Conservation (phyloP, 2,329 filamentous ascomycete species). For the Sarocladiaceae sp. region DNA sequence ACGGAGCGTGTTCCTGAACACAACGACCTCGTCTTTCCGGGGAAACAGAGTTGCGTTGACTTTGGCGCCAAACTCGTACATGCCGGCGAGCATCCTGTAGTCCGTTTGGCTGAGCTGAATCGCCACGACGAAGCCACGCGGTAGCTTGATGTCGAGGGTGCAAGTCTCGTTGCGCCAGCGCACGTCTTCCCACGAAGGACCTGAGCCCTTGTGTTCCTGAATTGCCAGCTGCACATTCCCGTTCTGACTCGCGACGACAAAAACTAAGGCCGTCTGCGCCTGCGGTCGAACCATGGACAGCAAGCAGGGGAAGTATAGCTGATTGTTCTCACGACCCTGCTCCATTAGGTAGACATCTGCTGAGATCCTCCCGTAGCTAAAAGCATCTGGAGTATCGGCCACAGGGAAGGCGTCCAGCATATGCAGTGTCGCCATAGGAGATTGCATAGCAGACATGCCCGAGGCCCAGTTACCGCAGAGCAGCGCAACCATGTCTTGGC, state of each 20-base stretch:
- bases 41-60: slow-evolving; percentile 66
- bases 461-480: slow-evolving; percentile 56
- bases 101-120: slow-evolving; percentile 70
- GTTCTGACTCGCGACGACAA: slow-evolving; percentile 73
- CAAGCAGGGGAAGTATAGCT: slow-evolving; percentile 65
- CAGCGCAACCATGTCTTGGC: slow-evolving; percentile 63
- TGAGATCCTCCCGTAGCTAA: slow-evolving; percentile 73
- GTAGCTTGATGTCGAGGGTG: slow-evolving; percentile 62
- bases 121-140: slow-evolving; percentile 67
- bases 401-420: slow-evolving; percentile 67
- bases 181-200: slow-evolving; percentile 75
- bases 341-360: slow-evolving; percentile 72
- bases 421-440: slow-evolving; percentile 39
- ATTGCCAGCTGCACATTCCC: slow-evolving; percentile 70
- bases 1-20: slow-evolving; percentile 63
- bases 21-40: slow-evolving; percentile 60
- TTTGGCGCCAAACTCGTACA: slow-evolving; percentile 78
- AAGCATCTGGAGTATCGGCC: slow-evolving; percentile 65
- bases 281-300: slow-evolving; percentile 68
- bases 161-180: slow-evolving; percentile 66
- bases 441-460: slow-evolving; percentile 40
- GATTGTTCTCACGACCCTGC: slow-evolving; percentile 60
- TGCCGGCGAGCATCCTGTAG: slow-evolving; percentile 71
- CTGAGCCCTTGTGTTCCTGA: slow-evolving; percentile 58
- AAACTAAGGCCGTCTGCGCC: slow-evolving; percentile 62